Evolutionary conservation across 2,329 filamentous ascomycete genomes (phyloP), one percentile per base, ranked within the genome.

Genomic region (Fusarium heterosporum): DNA sequence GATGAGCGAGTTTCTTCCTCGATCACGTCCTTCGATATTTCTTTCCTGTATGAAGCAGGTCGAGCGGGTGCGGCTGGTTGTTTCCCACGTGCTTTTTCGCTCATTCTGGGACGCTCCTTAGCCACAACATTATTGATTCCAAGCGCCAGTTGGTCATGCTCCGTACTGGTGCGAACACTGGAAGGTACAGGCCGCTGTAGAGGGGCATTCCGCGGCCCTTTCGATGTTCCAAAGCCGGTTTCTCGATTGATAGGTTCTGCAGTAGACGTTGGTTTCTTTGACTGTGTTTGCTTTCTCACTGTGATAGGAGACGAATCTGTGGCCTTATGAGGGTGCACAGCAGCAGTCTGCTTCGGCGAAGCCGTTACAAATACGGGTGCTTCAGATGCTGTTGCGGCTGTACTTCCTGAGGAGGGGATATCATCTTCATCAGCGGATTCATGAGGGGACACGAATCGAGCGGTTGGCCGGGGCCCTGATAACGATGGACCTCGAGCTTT

Each of bases 401-500:
- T 79, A 68, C 79, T 83, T 22, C 75, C 76, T 8, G 82, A 82
- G 6, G 79, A 82, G 32, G 75, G 75, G n/a, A 78, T 74, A 26
- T 79, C 75, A 28, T 77, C 77, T 59, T 82, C 81, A 47, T 81
- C 80, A 48, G 80, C 80, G 30, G 84, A 84, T 29, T 79, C 80
- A 30, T 82, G 81, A 3, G 86, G 86, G 16, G 85, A 85, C 9
- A 84, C 82, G 68, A 89, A 89, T n/a, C 86, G 84, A 53, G 87
- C 86, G 10, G 85, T 88, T n/a, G 85, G 86, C 19, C 84, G 81
- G 13, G 85, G 83, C 7, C 85, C 84, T 16, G 81, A 82, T 19
- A 78, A 76, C 29, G 85, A 85, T 56, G 85, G 84, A 14, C 83
- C 83, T 69, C 84, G 81, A 42, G 82, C 77, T 74, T 89, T 89